Percentiles rank a stretch among this genome's conserved stretches.
Evolutionary conservation across 345 rosid genomes (phyloP).

Genomic region (Luvunga scandens): DNA sequence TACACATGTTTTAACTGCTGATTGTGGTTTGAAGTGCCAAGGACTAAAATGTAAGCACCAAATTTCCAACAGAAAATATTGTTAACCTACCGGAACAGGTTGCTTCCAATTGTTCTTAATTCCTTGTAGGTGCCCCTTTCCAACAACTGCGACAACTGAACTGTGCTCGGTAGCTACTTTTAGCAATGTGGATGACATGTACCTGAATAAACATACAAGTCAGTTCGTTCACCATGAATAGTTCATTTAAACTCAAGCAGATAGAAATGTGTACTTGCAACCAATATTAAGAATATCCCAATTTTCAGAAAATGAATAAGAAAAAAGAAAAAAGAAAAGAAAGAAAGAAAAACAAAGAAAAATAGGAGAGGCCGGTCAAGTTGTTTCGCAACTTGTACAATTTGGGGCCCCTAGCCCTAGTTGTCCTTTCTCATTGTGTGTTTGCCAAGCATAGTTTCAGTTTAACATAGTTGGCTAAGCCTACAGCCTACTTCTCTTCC

Average conservation of each 20-base stretch:
- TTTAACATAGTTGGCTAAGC: background rate
- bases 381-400: background rate
- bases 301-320: background rate
- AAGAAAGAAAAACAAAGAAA: too few species aligned
- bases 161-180: constrained; percentile 68
- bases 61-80: background rate
- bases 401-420: background rate
- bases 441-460: background rate
- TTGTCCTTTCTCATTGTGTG: background rate
- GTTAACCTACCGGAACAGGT: constrained; percentile 54
- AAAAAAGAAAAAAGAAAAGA: background rate
- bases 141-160: constrained; percentile 92
- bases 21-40: background rate
- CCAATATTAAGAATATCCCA: background rate
- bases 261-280: background rate
- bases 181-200: constrained; percentile 75
- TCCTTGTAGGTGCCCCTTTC: constrained; percentile 96
- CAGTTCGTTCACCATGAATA: background rate
- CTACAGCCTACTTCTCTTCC: background rate
- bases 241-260: background rate
- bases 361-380: background rate
- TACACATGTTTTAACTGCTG: background rate
- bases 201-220: constrained; percentile 45
- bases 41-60: background rate
- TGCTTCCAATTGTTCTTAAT: constrained; percentile 88